Evolutionary conservation across 768 basidiomycete genomes (phyloP), one percentile per base, ranked within the genome.

Genomic region (Boletus fagicola): DNA sequence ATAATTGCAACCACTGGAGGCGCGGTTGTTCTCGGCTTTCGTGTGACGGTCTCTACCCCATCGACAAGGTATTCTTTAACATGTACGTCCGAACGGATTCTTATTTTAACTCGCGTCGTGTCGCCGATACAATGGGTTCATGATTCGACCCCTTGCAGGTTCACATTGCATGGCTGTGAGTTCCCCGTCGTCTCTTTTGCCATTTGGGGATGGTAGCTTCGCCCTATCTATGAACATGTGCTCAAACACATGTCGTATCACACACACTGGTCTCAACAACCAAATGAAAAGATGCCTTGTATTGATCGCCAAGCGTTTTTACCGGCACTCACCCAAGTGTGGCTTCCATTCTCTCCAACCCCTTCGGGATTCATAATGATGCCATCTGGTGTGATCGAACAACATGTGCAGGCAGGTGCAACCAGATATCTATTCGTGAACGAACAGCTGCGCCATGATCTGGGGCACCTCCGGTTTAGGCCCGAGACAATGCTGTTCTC

Each of bases 271-370:
- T n/a, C 31, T 50, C 39, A 51, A 44, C 40, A 5, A 38, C 40
- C 31, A 60, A 67, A 65, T 65, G 58, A 67, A 67, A 64, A 51
- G 40, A 67, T 61, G 62, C 58, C 58, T 64, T 57, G 65, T 57
- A 65, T 63, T 60, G 65, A 63, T 63, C 61, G 58, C 65, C 56
- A 59, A 54, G 40, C 50, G 9, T 59, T 54, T 51, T 43, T 40
- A 44, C 56, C 31, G 54, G 49, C 54, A 42, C 66, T 53, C 58
- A 30, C 36, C 30, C 28, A 49, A 28, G 28, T 49, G 48, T 39
- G 53, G 18, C 66, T 68, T 68, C 66, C 66, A 67, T 67, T 67
- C 61, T 62, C 57, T 57, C 45, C 57, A 62, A 46, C 60, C 44
- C 58, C 56, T 62, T 64, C n/a, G 12, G 59, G 57, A 54, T 10